Percentiles rank a stretch among this genome's conserved stretches.
phyloP scores from a whole-genome alignment of 495 filamentous ascomycete genomes.

The Schizothecium vesticola region DNA sequence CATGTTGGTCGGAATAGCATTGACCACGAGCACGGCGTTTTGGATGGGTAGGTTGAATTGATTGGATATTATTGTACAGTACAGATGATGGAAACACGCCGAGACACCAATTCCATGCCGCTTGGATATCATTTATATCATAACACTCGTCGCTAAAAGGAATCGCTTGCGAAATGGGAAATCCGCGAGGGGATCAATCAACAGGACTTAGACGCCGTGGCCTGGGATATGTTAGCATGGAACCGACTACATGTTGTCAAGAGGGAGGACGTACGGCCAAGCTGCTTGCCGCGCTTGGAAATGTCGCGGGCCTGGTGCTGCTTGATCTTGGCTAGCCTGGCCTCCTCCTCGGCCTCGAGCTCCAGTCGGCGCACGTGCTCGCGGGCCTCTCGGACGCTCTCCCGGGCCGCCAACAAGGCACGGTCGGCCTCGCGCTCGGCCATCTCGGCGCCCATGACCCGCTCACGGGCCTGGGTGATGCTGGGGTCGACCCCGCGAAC shows the following conservation, averaged over 20 bases:
- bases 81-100: background rate
- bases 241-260: background rate
- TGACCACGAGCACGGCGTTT: background rate
- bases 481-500: slow-evolving; percentile 48
- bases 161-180: background rate
- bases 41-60: background rate
- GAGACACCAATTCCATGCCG: background rate
- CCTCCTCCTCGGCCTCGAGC: slow-evolving; percentile 58
- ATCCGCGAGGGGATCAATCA: background rate
- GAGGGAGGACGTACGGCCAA: slow-evolving; percentile 52
- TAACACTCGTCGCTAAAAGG: background rate
- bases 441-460: slow-evolving; percentile 51
- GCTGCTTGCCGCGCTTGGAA: slow-evolving; percentile 58
- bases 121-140: background rate
- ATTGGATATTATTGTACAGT: background rate
- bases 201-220: background rate
- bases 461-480: slow-evolving; percentile 53
- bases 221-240: slow-evolving; percentile 1
- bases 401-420: slow-evolving; percentile 50
- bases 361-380: slow-evolving; percentile 60
- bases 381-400: slow-evolving; percentile 54
- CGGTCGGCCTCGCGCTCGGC: slow-evolving; percentile 59
- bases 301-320: slow-evolving; percentile 57
- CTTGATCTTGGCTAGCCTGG: slow-evolving; percentile 57
- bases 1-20: background rate